phyloP scores from a whole-genome alignment of 805 yeast species.

The Blastobotrys parvus region DNA sequence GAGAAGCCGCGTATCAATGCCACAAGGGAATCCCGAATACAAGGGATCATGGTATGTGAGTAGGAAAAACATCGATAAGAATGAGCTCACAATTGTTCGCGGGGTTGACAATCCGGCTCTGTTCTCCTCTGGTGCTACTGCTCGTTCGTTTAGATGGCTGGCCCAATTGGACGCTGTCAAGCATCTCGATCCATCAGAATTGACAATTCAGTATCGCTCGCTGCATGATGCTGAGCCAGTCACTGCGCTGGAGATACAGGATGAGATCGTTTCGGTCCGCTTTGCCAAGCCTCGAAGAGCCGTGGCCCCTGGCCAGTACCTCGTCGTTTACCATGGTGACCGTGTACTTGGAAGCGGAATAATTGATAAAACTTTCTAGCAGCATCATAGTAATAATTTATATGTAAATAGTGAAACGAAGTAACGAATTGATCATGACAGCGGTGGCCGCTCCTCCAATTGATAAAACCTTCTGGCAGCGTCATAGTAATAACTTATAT shows the following conservation, averaged over 20 bases:
- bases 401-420: too few species aligned
- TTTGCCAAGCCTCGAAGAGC: slow-evolving; percentile 51
- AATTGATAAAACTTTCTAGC: slow-evolving; percentile 6
- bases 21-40: slow-evolving; percentile 73
- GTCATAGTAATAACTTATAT: too few species aligned
- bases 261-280: slow-evolving; percentile 25
- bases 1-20: slow-evolving; percentile 69
- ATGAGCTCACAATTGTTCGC: slow-evolving; percentile 71
- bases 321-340: slow-evolving; percentile 62
- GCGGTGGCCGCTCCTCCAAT: too few species aligned
- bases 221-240: slow-evolving; percentile 52
- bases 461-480: too few species aligned
- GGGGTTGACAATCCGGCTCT: slow-evolving; percentile 56
- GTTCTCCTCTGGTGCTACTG: slow-evolving; percentile 36
- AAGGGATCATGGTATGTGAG: slow-evolving; percentile 83
- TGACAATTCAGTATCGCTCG: slow-evolving; percentile 63
- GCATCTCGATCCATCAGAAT: slow-evolving; percentile 13
- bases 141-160: slow-evolving; percentile 46
- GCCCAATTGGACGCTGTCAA: slow-evolving; percentile 15
- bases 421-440: too few species aligned
- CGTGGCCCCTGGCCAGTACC: slow-evolving; percentile 82
- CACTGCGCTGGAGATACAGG: slow-evolving; percentile 15
- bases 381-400: too few species aligned
- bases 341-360: slow-evolving; percentile 51
- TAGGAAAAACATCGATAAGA: slow-evolving; percentile 53